Percentiles rank a stretch among this genome's conserved stretches.
Evolutionary conservation across 306 rosid genomes (phyloP).

Genomic region (Ammopiptanthus mongolicus): DNA sequence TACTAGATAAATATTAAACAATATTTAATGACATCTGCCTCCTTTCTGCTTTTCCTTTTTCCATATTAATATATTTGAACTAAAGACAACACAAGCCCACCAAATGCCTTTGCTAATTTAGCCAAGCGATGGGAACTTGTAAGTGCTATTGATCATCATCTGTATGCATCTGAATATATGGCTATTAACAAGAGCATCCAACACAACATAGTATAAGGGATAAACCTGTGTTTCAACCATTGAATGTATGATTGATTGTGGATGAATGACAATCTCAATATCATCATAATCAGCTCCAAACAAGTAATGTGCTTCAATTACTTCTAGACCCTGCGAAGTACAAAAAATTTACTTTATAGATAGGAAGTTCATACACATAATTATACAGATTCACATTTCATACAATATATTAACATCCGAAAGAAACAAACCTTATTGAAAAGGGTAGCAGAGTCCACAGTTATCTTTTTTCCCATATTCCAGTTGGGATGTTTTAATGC

Average conservation of each 20-base stretch:
- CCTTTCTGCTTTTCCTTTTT: conserved; percentile 1
- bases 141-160: background rate
- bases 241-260: conserved; percentile 95
- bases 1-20: background rate
- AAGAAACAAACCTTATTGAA: conserved; percentile 74
- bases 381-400: conserved; percentile 16
- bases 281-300: conserved; percentile 91
- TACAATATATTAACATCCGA: background rate
- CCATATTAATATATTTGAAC: background rate
- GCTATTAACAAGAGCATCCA: conserved; percentile 2
- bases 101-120: background rate
- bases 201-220: background rate
- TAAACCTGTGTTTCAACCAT: conserved; percentile 96
- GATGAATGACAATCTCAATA: conserved; percentile 89
- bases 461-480: conserved; percentile 98
- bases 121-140: background rate
- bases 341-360: conserved; percentile 15
- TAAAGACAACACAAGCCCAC: background rate
- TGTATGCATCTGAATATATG: background rate
- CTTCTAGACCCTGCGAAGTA: conserved; percentile 79
- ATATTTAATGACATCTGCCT: background rate
- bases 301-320: conserved; percentile 95
- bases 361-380: background rate
- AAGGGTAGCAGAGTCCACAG: conserved; percentile 99
- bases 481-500: conserved; percentile 99